Evolutionary conservation across 805 yeast species (phyloP).

Genomic region (Peterozyma xylosa): DNA sequence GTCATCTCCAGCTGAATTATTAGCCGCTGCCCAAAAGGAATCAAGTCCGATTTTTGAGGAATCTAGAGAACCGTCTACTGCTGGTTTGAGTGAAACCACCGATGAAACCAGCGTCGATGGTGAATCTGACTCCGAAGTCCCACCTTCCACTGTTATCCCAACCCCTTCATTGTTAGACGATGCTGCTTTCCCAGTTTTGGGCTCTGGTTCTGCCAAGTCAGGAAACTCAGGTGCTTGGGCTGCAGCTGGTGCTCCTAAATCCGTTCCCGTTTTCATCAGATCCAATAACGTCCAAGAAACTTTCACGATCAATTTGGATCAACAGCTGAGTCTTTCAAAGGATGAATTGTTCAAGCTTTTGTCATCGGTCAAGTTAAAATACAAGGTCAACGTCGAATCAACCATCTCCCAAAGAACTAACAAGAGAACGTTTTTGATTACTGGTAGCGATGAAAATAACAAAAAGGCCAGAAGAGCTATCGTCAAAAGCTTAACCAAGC

Average conservation of each 20-base stretch:
- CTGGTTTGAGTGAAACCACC: constrained; percentile 11
- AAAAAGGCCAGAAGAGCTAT: constrained; percentile 67
- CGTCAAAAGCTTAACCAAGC: constrained; percentile 69
- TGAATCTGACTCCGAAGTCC: constrained; percentile 5
- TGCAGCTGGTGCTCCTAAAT: constrained; percentile 12
- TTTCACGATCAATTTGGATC: constrained; percentile 63
- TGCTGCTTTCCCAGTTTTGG: constrained; percentile 60
- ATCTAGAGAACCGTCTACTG: constrained; percentile 11
- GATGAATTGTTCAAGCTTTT: constrained; percentile 65
- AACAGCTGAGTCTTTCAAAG: constrained; percentile 56
- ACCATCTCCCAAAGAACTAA: constrained; percentile 70
- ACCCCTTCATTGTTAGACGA: constrained; percentile 39
- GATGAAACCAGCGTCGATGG: constrained; percentile 4
- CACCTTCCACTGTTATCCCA: constrained; percentile 13
- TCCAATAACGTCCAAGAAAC: constrained; percentile 69
- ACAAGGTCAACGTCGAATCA: constrained; percentile 70
- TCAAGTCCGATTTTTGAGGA: constrained; percentile 10
- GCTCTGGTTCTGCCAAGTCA: constrained; percentile 36
- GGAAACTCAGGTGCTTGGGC: constrained; percentile 28
- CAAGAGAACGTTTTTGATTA: constrained; percentile 75
- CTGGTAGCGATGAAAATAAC: constrained; percentile 66
- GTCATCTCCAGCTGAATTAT: constrained; percentile 32
- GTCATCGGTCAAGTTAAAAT: constrained; percentile 48
- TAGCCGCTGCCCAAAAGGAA: constrained; percentile 25
- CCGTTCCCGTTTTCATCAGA: constrained; percentile 27